Evolutionary conservation across 169 alveolate species (phyloP).

Genomic region (Eimeria praecox): DNA sequence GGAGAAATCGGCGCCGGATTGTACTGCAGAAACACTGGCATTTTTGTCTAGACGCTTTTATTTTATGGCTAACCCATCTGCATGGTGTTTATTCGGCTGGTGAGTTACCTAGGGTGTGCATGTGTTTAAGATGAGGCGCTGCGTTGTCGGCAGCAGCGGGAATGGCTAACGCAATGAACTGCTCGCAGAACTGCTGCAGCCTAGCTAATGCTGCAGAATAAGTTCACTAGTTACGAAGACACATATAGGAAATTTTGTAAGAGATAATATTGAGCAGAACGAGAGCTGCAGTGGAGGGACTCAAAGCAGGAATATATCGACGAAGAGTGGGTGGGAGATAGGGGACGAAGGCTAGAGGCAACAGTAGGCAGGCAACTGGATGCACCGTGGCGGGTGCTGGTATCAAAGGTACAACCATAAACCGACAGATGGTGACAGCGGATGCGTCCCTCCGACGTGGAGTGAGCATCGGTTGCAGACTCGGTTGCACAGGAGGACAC

Average conservation of each 20-base stretch:
- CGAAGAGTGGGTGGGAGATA: too few species aligned
- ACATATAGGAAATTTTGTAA: background rate
- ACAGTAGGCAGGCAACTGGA: too few species aligned
- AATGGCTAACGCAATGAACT: background rate
- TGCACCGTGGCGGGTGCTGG: background rate
- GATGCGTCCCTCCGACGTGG: background rate
- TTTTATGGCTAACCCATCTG: background rate
- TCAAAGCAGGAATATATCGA: too few species aligned
- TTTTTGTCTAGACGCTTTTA: background rate
- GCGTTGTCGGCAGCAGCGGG: background rate
- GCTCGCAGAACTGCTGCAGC: background rate
- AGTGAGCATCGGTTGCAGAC: background rate
- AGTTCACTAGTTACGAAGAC: background rate
- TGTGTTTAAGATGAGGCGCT: background rate
- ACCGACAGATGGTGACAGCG: background rate
- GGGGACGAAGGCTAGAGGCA: too few species aligned
- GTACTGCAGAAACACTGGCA: background rate
- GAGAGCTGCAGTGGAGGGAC: background rate
- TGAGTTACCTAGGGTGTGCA: background rate
- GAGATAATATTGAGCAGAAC: background rate
- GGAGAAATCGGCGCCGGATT: background rate
- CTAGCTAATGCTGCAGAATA: background rate
- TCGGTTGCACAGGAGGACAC: background rate
- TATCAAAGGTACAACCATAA: background rate
- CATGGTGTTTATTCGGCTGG: background rate